phyloP scores from a whole-genome alignment of 2,329 filamentous ascomycete genomes.

The Curvularia hawaiiensis region DNA sequence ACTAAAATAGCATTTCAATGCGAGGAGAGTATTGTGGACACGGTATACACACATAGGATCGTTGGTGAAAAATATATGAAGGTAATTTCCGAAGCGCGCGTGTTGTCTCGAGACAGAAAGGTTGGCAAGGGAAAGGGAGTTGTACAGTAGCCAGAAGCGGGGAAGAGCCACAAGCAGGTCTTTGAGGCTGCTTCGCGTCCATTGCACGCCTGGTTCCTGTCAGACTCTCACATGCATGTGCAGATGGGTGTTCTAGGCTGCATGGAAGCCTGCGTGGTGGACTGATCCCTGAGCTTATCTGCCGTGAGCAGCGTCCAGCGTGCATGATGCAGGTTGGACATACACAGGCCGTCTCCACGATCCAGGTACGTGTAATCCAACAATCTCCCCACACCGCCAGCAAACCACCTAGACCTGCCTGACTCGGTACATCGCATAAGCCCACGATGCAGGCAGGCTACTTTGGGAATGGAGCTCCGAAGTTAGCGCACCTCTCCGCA shows the following conservation, averaged over 20 bases:
- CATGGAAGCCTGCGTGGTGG: not conserved
- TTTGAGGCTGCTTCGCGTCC: not conserved
- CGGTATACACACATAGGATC: not conserved
- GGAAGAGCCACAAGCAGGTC: not conserved
- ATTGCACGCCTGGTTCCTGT: not conserved
- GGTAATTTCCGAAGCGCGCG: not conserved
- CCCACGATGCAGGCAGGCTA: conserved; percentile 10
- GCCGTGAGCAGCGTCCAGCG: not conserved
- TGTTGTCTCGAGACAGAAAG: not conserved
- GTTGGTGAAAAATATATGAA: not conserved
- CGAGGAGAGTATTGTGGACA: not conserved
- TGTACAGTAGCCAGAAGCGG: not conserved
- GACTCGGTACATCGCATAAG: conserved; percentile 1
- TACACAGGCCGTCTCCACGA: conserved; percentile 1
- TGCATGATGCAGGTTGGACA: not conserved
- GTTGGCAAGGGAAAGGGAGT: not conserved
- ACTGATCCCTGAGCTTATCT: not conserved
- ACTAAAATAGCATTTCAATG: not conserved
- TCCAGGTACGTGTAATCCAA: conserved; percentile 13
- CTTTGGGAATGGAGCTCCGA: conserved; percentile 12
- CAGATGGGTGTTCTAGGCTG: not conserved
- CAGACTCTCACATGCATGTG: not conserved
- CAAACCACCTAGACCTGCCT: conserved; percentile 13
- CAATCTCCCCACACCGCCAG: conserved; percentile 4
- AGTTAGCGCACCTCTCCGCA: conserved; percentile 20